phyloP scores from a whole-genome alignment of 176 grass and related monocot genomes.

The Rhipidocladum racemiflorum region DNA sequence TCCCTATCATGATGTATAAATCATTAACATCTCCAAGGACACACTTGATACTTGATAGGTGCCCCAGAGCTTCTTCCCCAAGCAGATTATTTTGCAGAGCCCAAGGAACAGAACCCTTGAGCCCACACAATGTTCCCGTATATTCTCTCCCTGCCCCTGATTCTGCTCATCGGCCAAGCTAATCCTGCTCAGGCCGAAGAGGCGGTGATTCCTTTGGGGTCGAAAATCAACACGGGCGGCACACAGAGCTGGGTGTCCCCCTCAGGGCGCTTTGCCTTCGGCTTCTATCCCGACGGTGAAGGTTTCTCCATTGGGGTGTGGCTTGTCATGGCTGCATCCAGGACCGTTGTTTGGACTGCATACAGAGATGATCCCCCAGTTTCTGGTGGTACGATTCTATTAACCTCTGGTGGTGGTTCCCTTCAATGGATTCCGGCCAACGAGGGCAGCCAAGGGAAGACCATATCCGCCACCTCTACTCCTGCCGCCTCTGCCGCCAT shows the following conservation, averaged over 20 bases:
- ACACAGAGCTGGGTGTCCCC: conserved; percentile 38
- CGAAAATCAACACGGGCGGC: not conserved
- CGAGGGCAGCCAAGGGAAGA: conserved; percentile 12
- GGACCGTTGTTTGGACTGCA: conserved; percentile 34
- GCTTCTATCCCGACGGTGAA: conserved; percentile 39
- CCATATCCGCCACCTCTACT: conserved; percentile 10
- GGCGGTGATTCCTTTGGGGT: not conserved
- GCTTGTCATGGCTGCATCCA: conserved; percentile 18
- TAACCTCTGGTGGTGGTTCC: conserved; percentile 35
- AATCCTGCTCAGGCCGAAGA: not conserved
- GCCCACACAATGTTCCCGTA: not conserved
- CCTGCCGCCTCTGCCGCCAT: conserved; percentile 29
- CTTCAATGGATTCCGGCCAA: conserved; percentile 43
- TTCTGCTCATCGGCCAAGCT: conserved; percentile 1
- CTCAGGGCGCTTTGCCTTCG: conserved; percentile 41
- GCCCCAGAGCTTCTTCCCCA: not conserved
- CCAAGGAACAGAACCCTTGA: not conserved
- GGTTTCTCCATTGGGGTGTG: conserved; percentile 44
- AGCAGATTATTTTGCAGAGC: not conserved
- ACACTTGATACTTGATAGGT: too few species aligned
- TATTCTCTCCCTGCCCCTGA: not conserved
- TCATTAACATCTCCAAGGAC: too few species aligned
- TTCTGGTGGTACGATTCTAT: conserved; percentile 25
- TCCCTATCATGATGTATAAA: not conserved
- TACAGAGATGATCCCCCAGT: conserved; percentile 34